A percentile compares a stretch with the other conserved stretches of the same genome.
phyloP scores from a whole-genome alignment of 1,284 basidiomycete genomes.

The Tilletia setariae region DNA sequence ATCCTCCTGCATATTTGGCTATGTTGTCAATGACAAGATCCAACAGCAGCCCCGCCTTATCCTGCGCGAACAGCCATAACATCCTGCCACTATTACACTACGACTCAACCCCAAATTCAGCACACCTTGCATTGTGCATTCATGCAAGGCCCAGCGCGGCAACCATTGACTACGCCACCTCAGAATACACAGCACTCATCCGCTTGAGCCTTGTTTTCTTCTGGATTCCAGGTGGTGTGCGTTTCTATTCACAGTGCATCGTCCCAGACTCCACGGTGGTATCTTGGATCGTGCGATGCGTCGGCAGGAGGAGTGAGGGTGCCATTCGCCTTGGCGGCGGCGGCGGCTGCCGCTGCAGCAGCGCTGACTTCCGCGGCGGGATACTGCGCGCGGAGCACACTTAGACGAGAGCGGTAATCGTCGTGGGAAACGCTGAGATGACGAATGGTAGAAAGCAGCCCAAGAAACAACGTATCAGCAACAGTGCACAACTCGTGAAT shows the following conservation, averaged over 20 bases:
- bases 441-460: neutral
- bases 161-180: too few species aligned
- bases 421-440: slow-evolving; percentile 33
- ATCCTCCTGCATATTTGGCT: too few species aligned
- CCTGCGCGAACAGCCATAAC: too few species aligned
- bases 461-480: neutral
- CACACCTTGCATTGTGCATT: too few species aligned
- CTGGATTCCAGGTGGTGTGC: too few species aligned
- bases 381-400: slow-evolving; percentile 31
- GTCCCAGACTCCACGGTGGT: slow-evolving; percentile 10
- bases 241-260: slow-evolving; percentile 1
- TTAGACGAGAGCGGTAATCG: slow-evolving; percentile 40
- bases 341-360: neutral
- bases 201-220: too few species aligned
- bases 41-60: too few species aligned
- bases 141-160: too few species aligned
- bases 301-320: neutral
- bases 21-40: too few species aligned
- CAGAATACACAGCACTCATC: too few species aligned
- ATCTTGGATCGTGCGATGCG: neutral
- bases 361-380: neutral
- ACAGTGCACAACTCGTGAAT: neutral
- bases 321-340: neutral
- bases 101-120: too few species aligned
- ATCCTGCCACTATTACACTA: too few species aligned